Evolutionary conservation across 1,284 basidiomycete genomes (phyloP).

Genomic region (Moesziomyces sp.): DNA sequence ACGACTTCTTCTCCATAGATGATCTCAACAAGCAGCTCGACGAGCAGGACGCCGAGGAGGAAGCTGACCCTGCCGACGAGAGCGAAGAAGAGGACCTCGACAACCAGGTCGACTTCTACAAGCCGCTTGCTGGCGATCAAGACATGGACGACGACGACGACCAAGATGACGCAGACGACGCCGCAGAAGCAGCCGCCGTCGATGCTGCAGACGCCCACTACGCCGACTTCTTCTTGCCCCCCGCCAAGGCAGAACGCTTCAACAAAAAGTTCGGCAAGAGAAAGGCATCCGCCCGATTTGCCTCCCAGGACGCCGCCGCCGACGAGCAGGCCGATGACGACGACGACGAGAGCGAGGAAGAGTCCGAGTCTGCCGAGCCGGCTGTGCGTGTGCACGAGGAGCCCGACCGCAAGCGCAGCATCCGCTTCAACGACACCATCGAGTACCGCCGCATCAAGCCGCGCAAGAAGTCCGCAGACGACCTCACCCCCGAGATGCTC

Average conservation of each 20-base stretch:
- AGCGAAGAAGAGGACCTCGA: slow-evolving; percentile 72
- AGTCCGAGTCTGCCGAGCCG: slow-evolving; percentile 8
- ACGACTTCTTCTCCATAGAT: slow-evolving; percentile 89
- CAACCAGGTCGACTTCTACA: slow-evolving; percentile 67
- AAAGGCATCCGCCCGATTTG: slow-evolving; percentile 39
- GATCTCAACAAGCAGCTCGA: slow-evolving; percentile 89
- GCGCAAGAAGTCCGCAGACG: slow-evolving; percentile 44
- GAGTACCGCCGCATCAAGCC: slow-evolving; percentile 75
- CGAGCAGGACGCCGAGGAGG: slow-evolving; percentile 76
- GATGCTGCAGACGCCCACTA: slow-evolving; percentile 68
- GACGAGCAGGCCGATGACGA: slow-evolving; percentile 9
- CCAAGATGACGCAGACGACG: slow-evolving; percentile 29
- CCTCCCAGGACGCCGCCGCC: slow-evolving; percentile 28
- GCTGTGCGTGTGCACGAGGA: slow-evolving; percentile 63
- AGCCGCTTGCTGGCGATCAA: slow-evolving; percentile 40
- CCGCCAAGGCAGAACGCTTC: slow-evolving; percentile 43
- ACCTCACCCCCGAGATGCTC: slow-evolving; percentile 43
- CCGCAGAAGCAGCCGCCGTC: slow-evolving; percentile 17
- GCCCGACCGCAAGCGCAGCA: slow-evolving; percentile 40
- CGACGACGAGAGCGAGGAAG: slow-evolving; percentile 11
- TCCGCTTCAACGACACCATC: slow-evolving; percentile 84
- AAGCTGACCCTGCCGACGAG: slow-evolving; percentile 72
- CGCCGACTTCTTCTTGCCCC: slow-evolving; percentile 73
- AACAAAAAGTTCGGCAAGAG: slow-evolving; percentile 47
- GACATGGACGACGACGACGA: slow-evolving; percentile 48